Conservation (phyloP, 2,329 filamentous ascomycete species). For the Fusarium xylarioides region DNA sequence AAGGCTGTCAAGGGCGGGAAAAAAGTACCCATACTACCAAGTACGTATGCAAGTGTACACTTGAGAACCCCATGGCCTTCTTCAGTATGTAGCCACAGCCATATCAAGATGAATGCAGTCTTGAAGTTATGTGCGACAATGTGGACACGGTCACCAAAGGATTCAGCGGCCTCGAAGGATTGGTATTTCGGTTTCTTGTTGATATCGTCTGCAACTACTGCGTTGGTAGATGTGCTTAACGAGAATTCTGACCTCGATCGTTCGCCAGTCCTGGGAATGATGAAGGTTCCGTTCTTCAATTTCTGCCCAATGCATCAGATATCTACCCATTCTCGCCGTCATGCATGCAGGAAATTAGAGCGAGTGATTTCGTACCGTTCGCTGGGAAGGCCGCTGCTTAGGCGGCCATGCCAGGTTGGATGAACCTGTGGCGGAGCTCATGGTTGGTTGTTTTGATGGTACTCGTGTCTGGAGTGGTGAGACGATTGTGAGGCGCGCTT, state of each 20-base stretch:
- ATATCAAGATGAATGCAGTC: constrained; percentile 59
- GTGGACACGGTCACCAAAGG: constrained; percentile 48
- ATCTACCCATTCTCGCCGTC: not conserved
- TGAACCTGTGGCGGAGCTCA: constrained; percentile 48
- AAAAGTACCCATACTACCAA: constrained; percentile 89
- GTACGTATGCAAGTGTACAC: constrained; percentile 87
- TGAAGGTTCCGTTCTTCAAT: constrained; percentile 85
- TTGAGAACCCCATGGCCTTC: constrained; percentile 85
- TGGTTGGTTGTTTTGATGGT: constrained; percentile 53
- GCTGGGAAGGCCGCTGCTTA: constrained; percentile 54
- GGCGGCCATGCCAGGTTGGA: constrained; percentile 52
- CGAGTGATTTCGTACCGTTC: constrained; percentile 52
- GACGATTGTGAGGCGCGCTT: constrained; percentile 24
- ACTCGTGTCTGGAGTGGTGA: constrained; percentile 31
- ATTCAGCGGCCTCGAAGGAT: constrained; percentile 41
- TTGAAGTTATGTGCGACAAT: constrained; percentile 51
- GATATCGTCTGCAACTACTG: constrained; percentile 24
- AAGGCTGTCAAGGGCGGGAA: constrained; percentile 76
- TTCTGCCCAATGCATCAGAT: constrained; percentile 57
- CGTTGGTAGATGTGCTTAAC: constrained; percentile 64
- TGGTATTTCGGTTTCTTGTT: constrained; percentile 27
- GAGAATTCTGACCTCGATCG: constrained; percentile 83
- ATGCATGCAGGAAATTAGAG: not conserved
- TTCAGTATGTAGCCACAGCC: constrained; percentile 68
- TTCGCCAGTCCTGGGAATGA: constrained; percentile 86